A percentile compares a stretch with the other conserved stretches of the same genome.
Conservation (phyloP, 2,329 filamentous ascomycete species). For the Blastomyces gilchristii region DNA sequence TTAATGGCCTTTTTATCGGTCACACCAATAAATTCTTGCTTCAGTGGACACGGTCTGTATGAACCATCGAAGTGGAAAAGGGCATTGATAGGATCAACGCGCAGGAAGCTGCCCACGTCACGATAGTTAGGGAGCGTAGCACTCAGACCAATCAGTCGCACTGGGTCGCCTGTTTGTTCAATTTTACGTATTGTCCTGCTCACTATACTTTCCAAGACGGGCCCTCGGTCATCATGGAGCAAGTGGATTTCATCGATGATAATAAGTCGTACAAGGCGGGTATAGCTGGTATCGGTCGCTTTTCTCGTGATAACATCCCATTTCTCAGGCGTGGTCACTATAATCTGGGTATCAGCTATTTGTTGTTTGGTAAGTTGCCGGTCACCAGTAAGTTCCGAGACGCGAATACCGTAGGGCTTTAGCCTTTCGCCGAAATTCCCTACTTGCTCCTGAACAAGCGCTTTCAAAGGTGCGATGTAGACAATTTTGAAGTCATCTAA, state of each 20-base stretch:
- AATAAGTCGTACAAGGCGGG: slow-evolving; percentile 87
- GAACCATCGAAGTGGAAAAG: slow-evolving; percentile 95
- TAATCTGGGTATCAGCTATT: slow-evolving; percentile 94
- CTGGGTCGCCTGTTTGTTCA: slow-evolving; percentile 87
- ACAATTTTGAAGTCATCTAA: slow-evolving; percentile 97
- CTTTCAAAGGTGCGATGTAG: slow-evolving; percentile 92
- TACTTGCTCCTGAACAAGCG: slow-evolving; percentile 92
- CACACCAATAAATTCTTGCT: slow-evolving; percentile 94
- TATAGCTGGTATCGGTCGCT: slow-evolving; percentile 92
- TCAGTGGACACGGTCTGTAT: slow-evolving; percentile 84
- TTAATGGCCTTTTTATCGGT: slow-evolving; percentile 98
- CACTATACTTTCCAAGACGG: slow-evolving; percentile 93
- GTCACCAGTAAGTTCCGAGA: slow-evolving; percentile 94
- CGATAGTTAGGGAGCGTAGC: slow-evolving; percentile 93
- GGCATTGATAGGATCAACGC: slow-evolving; percentile 73
- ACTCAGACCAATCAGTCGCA: slow-evolving; percentile 83
- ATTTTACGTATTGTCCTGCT: slow-evolving; percentile 85
- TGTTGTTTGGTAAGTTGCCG: slow-evolving; percentile 97
- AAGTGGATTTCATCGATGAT: slow-evolving; percentile 98
- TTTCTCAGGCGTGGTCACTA: slow-evolving; percentile 96
- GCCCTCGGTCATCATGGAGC: slow-evolving; percentile 92
- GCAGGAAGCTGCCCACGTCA: slow-evolving; percentile 90
- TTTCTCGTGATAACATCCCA: slow-evolving; percentile 99
- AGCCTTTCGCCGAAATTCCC: slow-evolving; percentile 92
- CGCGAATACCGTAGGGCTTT: slow-evolving; percentile 80